Evolutionary conservation across 2,329 filamentous ascomycete genomes (phyloP), one percentile per base, ranked within the genome.

Genomic region (Xylariaceae sp.): DNA sequence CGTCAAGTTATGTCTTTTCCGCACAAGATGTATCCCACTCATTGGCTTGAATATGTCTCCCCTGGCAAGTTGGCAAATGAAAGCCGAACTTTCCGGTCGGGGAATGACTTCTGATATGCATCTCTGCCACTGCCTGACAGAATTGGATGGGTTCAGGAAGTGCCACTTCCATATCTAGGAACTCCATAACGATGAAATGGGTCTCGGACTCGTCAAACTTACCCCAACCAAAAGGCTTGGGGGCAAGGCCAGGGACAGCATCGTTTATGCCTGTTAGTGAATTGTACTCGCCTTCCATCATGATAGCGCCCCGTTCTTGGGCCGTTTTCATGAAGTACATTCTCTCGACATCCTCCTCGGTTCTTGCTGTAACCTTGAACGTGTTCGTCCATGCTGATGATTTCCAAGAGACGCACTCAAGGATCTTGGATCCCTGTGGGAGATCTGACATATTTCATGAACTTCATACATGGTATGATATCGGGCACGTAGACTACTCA

Each of bases 41-140:
- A 27, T 27, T 27, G 22, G 22, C 22, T 7, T 27, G 22, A 27
- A 27, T 7, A 27, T 27, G 22, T 27, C 22, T 27, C 22, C 22
- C 22, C 22, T 27, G 22, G 7, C 22, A 27, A 27, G 22, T 27
- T 7, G 22, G 22, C 22, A 51, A 31, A 15, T 33, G 39, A 39
- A 51, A 51, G 17, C 49, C 49, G 30, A 51, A 51, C 18, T 44
- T 2, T 11, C 44, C 49, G 3, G 27, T 51, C 2, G 44, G 44
- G 2, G 44, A 44, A 10, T 36, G 27, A 36, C 35, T 47, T 10
- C 36, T 6, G 22, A 4, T 22, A 31, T 47, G 49, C 12, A 51
- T 33, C 27, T 22, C 15, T 4, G 42, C 42, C 9, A 45, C 12
- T 11, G 14, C 30, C 3, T 27, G 27, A 19, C 30, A 27, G 14